Base-by-base conservation (phyloP, 768 basidiomycete species). In the Gloeostereum incarnatum region DNA sequence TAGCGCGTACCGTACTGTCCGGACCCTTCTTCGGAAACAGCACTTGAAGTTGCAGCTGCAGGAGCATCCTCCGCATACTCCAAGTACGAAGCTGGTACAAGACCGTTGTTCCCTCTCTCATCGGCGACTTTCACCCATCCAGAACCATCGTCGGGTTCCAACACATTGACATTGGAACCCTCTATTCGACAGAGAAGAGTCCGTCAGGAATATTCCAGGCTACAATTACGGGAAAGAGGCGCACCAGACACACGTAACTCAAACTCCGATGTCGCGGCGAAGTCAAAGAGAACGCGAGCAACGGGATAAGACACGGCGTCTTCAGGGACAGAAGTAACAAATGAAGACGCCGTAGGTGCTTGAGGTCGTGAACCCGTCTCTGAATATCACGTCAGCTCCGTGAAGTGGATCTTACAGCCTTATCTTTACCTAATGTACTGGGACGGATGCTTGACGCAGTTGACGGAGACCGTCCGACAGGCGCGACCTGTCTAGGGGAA, bases 61-160 rank as follows among this genome's bases (percentile, higher is more conserved):
- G 37, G 41, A n/a, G 50, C 25, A 24, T 47, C 43, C 18, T 55
- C 51, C 38, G 51, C 55, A 35, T 61, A 59, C 34, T 55, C 55
- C 17, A 59, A 55, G 63, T 90, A 90, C 17, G 84, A 77, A n/a
- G 83, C 83, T n/a, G 88, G 88, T 8, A 89, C 78, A 27, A 90
- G 72, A 6, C 87, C 87, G 47, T 72, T 71, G 39, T 67, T 66
- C 42, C 77, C 75, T n/a, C 56, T 55, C 26, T 58, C 50, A 49
- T 82, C 70, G 17, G 59, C 54, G 6, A 89, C 82, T 53, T 90
- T 90, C 8, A 83, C 73, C 88, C 87, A 90, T 2, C 87, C 87
- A 11, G 84, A 86, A 8, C 85, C 86, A 48, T 89, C 88, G 43
- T 91, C 86, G 43, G 78, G 73, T 52, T 91, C 87, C 14, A 86